A percentile compares a stretch with the other conserved stretches of the same genome.
phyloP scores from a whole-genome alignment of 257 asterid species.

The Przewalskia tangutica region DNA sequence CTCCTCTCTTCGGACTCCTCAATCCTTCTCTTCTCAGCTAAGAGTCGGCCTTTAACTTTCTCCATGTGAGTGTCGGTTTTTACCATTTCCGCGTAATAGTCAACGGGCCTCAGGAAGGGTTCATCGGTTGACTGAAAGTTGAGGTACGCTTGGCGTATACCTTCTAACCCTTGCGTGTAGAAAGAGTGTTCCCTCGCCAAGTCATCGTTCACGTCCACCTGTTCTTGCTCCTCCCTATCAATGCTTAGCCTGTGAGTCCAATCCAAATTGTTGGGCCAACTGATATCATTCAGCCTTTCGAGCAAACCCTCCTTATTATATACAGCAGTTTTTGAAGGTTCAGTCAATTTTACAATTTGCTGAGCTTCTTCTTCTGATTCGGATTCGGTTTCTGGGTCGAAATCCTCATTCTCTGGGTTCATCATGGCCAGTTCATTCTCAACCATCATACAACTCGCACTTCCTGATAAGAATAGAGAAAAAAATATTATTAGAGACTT shows the following conservation, averaged over 20 bases:
- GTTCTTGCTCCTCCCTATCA: constrained; percentile 50
- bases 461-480: not conserved
- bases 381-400: constrained; percentile 46
- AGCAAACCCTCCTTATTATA: constrained; percentile 56
- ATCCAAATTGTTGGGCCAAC: constrained; percentile 60
- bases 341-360: constrained; percentile 35
- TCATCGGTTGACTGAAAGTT: constrained; percentile 50
- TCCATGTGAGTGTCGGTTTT: constrained; percentile 84
- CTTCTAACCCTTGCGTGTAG: constrained; percentile 77
- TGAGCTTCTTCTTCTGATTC: constrained; percentile 54
- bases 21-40: constrained; percentile 62
- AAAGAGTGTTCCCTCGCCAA: constrained; percentile 69
- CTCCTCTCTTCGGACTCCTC: constrained; percentile 91
- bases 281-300: constrained; percentile 65
- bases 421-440: not conserved
- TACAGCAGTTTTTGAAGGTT: constrained; percentile 70
- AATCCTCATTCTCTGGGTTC: constrained; percentile 5
- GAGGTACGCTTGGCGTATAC: constrained; percentile 50
- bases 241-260: constrained; percentile 73
- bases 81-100: constrained; percentile 90
- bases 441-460: not conserved
- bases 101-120: constrained; percentile 71
- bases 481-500: not conserved
- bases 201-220: constrained; percentile 71
- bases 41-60: constrained; percentile 73